Percentiles rank a stretch among this genome's conserved stretches.
These are phyloP conservation scores for Plasmodium chabaudi DNA, from an alignment of 169 alveolate genomes.

Conservation along the genomic window DNA sequence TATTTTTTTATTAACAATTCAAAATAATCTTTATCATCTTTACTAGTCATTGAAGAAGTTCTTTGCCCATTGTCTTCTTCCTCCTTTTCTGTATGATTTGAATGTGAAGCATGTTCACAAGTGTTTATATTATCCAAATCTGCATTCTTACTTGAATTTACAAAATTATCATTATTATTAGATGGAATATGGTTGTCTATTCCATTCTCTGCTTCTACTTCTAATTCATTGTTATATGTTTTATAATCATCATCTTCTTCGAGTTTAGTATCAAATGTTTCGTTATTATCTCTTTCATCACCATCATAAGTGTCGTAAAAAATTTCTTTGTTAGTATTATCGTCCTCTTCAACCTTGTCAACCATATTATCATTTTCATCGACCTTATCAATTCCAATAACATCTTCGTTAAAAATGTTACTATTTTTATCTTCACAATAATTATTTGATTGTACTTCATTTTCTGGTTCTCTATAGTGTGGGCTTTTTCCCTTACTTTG, in stretches of 20 bases:
- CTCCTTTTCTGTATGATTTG: not conserved
- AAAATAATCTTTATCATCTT: conserved; percentile 57
- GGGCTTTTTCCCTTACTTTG: not conserved
- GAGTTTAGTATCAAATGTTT: too few species aligned
- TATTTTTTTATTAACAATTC: conserved; percentile 32
- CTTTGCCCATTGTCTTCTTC: conserved; percentile 3
- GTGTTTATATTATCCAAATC: too few species aligned
- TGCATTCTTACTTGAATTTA: too few species aligned
- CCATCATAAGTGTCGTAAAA: too few species aligned
- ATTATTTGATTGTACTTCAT: not conserved
- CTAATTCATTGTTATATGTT: too few species aligned
- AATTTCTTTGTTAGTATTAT: too few species aligned
- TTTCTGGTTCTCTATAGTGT: not conserved
- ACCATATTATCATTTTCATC: not conserved
- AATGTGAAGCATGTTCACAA: too few species aligned
- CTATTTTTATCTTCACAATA: not conserved
- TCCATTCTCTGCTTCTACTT: too few species aligned
- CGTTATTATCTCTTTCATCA: too few species aligned
- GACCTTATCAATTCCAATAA: not conserved
- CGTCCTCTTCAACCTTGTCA: not conserved
- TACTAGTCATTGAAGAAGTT: not conserved
- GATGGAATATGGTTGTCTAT: too few species aligned
- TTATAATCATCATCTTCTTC: too few species aligned
- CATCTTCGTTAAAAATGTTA: not conserved
- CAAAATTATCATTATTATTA: too few species aligned